Evolutionary conservation across 2,329 filamentous ascomycete genomes (phyloP).

Genomic region (Myriosclerotinia curreyana): DNA sequence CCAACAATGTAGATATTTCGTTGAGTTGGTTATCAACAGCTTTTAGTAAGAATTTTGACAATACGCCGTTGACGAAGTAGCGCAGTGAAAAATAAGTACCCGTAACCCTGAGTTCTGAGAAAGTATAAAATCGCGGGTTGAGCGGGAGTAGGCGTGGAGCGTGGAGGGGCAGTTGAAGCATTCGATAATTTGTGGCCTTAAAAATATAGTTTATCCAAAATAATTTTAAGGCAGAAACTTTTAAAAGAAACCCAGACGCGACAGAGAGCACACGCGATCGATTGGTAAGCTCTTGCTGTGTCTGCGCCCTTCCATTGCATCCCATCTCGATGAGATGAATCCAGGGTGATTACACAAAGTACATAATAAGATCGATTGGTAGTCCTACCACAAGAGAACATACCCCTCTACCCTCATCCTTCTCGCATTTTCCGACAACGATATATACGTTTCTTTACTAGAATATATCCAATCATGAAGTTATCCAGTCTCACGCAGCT

Average conservation of each 20-base stretch:
- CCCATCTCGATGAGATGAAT: neutral
- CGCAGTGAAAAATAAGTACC: neutral
- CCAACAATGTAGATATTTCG: neutral
- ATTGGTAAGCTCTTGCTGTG: constrained; percentile 14
- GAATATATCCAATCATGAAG: constrained; percentile 46
- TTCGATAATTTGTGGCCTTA: neutral
- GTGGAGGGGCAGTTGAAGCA: neutral
- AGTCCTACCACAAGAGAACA: neutral
- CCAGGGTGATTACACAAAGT: neutral
- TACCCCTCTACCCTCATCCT: no score
- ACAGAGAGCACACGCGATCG: no score
- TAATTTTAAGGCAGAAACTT: no score
- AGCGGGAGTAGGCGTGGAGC: no score
- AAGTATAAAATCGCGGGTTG: constrained; percentile 5
- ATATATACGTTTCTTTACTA: no score
- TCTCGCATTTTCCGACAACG: neutral
- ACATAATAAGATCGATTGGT: neutral
- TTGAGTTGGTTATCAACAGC: neutral
- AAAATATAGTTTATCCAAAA: neutral
- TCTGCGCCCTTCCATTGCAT: neutral
- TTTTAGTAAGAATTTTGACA: neutral
- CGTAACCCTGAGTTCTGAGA: neutral
- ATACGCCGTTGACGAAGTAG: neutral
- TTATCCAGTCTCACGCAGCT: constrained; percentile 42
- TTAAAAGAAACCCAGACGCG: no score